Evolutionary conservation across 2,329 filamentous ascomycete species (phyloP).

Genomic region (Apiospora rasikravindrae): DNA sequence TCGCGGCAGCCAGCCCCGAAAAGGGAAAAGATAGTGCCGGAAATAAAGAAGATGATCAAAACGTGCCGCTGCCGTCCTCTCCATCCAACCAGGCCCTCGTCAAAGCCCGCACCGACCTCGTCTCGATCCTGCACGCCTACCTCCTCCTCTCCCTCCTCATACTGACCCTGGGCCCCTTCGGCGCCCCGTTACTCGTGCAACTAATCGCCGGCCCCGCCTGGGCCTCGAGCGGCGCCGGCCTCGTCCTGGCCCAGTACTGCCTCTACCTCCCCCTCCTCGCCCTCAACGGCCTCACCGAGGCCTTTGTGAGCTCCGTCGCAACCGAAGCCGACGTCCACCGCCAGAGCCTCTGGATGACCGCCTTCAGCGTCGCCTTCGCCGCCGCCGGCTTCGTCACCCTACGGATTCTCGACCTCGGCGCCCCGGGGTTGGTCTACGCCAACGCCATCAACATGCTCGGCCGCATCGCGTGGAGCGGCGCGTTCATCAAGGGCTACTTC

Average conservation of each 20-base stretch:
- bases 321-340: constrained; percentile 73
- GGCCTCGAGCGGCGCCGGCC: constrained; percentile 73
- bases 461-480: constrained; percentile 79
- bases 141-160: constrained; percentile 73
- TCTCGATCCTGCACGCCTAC: constrained; percentile 74
- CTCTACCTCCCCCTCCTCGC: constrained; percentile 94
- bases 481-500: constrained; percentile 75
- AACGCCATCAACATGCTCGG: constrained; percentile 91
- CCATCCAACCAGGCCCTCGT: constrained; percentile 37
- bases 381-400: constrained; percentile 77
- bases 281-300: constrained; percentile 88
- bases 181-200: constrained; percentile 74
- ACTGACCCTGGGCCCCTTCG: constrained; percentile 73
- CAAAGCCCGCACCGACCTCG: constrained; percentile 59
- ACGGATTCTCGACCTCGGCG: constrained; percentile 71
- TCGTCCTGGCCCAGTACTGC: constrained; percentile 80
- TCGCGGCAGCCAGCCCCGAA: constrained; percentile 47
- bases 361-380: constrained; percentile 79
- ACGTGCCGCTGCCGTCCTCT: not conserved
- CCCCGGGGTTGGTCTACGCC: constrained; percentile 80
- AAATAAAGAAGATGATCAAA: not conserved
- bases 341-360: constrained; percentile 85
- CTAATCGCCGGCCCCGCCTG: constrained; percentile 80
- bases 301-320: constrained; percentile 89
- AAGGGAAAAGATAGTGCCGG: not conserved